These are phyloP conservation scores for Vararia minispora DNA, from an alignment of 768 basidiomycete genomes.

Conservation along the genomic window DNA sequence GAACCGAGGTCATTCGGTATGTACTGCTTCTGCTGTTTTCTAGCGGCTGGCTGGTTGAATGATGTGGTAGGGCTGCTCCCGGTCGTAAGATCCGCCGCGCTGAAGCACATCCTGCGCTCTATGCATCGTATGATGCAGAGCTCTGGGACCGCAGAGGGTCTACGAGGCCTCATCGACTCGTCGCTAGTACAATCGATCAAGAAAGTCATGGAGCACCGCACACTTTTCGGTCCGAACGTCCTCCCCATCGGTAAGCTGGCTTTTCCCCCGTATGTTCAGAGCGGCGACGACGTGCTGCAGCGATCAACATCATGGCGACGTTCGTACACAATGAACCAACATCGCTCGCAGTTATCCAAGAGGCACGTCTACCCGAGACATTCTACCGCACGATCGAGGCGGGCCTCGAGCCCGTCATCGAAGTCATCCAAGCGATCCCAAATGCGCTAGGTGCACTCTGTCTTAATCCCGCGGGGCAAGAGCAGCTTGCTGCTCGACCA, in stretches of 20 bases:
- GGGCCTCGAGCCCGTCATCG: constrained; percentile 78
- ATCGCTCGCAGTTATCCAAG: constrained; percentile 85
- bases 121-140: constrained; percentile 98
- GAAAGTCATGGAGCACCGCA: constrained; percentile 75
- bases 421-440: constrained; percentile 87
- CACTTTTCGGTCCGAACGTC: constrained; percentile 78
- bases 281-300: constrained; percentile 27
- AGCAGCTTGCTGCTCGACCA: constrained; percentile 65
- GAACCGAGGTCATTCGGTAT: constrained; percentile 39
- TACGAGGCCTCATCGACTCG: constrained; percentile 89
- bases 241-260: constrained; percentile 63
- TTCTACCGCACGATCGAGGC: constrained; percentile 82
- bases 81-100: constrained; percentile 62
- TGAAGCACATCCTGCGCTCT: constrained; percentile 85
- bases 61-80: constrained; percentile 50
- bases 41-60: constrained; percentile 3
- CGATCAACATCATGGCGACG: constrained; percentile 91
- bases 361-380: constrained; percentile 76
- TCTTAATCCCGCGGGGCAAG: constrained; percentile 82
- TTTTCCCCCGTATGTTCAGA: constrained; percentile 1
- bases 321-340: constrained; percentile 99
- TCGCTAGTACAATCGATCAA: constrained; percentile 77
- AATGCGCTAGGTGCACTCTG: constrained; percentile 96
- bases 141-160: constrained; percentile 85
- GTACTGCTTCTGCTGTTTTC: constrained; percentile 9